Base-by-base conservation (phyloP, 768 basidiomycete species). In the Trametes sanguinea region DNA sequence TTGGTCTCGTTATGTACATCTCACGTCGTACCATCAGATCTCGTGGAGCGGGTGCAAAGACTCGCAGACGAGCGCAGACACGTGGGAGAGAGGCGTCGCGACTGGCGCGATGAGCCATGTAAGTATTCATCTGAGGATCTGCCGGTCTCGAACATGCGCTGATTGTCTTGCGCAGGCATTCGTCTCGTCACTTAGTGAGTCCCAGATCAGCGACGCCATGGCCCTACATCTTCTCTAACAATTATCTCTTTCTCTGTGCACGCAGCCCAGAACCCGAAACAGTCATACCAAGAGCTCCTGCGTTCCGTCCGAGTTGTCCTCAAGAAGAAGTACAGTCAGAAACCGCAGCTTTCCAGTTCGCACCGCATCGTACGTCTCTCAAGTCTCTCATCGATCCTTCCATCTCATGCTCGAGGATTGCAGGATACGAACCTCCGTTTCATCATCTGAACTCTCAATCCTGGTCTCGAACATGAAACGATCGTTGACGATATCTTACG, bases 41-140 rank as follows among this genome's bases (percentile, higher is more conserved):
- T 88, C 87, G n/a, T 92, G 86, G 83, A 89, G 88, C 69, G 90
- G 89, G 30, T 90, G 90, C 73, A 89, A 88, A 64, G 90, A 92
- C 71, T 80, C 84, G 14, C 89, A 92, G 72, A 92, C 89, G n/a
- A 91, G 89, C 66, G 90, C 90, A 16, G 90, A 92, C 68, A 83
- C 89, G 3, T 76, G 78, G 44, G 87, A 91, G 70, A 77, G 80
- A 10, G 89, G 88, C 3, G 73, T 80, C 33, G 88, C 84, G 7
- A 87, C 86, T 5, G 90, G 90, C 50, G 90, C 90, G 6, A 92
- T 92, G 90, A 90, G 86, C 73, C 86, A 79, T 70, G 89, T 90
- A 68, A 33, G 85, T 80, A 16, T n/a, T 16, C 22, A 37, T 6
- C 35, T 14, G 14, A 8, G 9, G 5, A 5, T 14, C 42, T 43